Evolutionary conservation across 371 early-diverging fungal species (phyloP).

Genomic region (Encephalitozoon cuniculi): DNA sequence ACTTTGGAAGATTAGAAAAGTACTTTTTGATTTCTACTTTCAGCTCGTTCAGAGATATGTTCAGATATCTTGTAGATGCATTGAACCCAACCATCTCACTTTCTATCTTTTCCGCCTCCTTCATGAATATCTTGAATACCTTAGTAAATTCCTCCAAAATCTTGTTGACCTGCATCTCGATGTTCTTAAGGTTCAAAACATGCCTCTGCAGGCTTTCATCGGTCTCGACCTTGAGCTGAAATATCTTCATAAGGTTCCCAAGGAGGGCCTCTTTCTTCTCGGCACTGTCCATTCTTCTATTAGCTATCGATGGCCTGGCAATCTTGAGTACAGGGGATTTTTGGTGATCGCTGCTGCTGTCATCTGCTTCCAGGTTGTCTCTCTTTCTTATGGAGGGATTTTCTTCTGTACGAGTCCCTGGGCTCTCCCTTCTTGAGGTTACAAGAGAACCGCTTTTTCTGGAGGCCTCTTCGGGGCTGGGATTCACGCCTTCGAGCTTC

Average conservation of each 20-base stretch:
- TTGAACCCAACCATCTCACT: constrained; percentile 26
- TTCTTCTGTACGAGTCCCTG: not conserved
- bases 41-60: not conserved
- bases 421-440: not conserved
- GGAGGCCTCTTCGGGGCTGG: not conserved
- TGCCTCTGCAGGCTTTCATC: constrained; percentile 2
- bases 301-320: not conserved
- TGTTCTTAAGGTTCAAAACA: not conserved
- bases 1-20: not conserved
- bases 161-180: not conserved
- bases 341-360: not conserved
- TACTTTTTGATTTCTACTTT: constrained; percentile 22
- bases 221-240: not conserved
- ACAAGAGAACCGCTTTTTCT: not conserved
- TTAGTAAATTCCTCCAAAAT: not conserved
- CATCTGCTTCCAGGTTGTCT: no score
- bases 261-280: not conserved
- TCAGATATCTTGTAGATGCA: constrained; percentile 22
- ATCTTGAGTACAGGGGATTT: not conserved
- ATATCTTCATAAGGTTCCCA: not conserved
- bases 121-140: constrained; percentile 20
- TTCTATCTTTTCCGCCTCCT: constrained; percentile 5
- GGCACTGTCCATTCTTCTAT: not conserved
- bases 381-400: not conserved
- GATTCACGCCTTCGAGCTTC: not conserved